Evolutionary conservation across 352 stramenopile species (phyloP).

Genomic region (Phytophthora sp.): DNA sequence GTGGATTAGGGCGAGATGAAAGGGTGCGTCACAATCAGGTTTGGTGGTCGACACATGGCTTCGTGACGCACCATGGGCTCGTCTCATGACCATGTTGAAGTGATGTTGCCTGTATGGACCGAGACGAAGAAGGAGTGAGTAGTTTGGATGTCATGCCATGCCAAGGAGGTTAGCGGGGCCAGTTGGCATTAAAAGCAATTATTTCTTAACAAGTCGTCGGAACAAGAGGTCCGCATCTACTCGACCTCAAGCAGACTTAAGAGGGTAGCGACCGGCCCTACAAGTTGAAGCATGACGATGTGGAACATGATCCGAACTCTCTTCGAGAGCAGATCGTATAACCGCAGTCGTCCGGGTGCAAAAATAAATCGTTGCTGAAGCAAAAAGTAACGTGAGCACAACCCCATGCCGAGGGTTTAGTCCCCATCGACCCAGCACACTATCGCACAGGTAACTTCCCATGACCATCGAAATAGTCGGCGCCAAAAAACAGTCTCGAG

Average conservation of each 20-base stretch:
- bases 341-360: background rate
- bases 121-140: too few species aligned
- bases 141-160: too few species aligned
- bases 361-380: background rate
- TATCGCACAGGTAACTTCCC: slow-evolving; percentile 21
- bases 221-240: too few species aligned
- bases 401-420: background rate
- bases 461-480: slow-evolving; percentile 24
- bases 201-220: too few species aligned
- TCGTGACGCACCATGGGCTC: slow-evolving; percentile 8
- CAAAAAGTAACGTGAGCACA: background rate
- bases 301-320: too few species aligned
- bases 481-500: background rate
- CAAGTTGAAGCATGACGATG: too few species aligned
- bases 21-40: slow-evolving; percentile 13
- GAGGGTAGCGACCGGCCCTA: too few species aligned
- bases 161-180: too few species aligned
- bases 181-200: too few species aligned
- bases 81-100: slow-evolving; percentile 23
- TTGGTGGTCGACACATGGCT: slow-evolving; percentile 28
- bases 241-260: too few species aligned
- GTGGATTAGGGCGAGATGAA: slow-evolving; percentile 17
- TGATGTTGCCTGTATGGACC: too few species aligned
- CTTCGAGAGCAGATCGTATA: too few species aligned
- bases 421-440: background rate